Conservation (phyloP, 2,329 filamentous ascomycete genomes). For the Diplocarpon rosae region DNA sequence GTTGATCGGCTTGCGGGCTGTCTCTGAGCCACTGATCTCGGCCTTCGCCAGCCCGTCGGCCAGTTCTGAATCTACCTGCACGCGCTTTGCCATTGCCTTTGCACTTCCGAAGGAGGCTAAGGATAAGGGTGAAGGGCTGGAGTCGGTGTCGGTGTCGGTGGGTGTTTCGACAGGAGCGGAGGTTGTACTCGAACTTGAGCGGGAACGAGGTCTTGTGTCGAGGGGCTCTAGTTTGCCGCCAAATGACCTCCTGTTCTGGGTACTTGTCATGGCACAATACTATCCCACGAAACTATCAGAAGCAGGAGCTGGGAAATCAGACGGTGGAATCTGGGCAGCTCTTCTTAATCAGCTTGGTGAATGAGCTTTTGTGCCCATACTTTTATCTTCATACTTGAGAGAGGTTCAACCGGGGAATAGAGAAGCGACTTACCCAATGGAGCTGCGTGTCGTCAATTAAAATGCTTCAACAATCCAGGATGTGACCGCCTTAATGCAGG, state of each 20-base stretch:
- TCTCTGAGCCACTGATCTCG: constrained; percentile 16
- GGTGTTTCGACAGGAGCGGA: constrained; percentile 17
- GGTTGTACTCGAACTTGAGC: constrained; percentile 18
- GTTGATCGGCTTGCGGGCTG: constrained; percentile 32
- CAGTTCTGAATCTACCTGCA: constrained; percentile 10
- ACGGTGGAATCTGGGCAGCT: too few relatives aligned
- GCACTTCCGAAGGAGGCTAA: constrained; percentile 3
- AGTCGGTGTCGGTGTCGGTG: constrained; percentile 17
- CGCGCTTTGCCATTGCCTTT: constrained; percentile 13
- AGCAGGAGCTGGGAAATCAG: too few relatives aligned
- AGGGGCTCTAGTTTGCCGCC: constrained; percentile 8
- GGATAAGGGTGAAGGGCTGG: constrained; percentile 13
- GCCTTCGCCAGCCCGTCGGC: constrained; percentile 10
- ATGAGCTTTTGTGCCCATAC: too few relatives aligned
- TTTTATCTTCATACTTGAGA: too few relatives aligned
- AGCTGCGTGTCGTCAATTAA: too few relatives aligned
- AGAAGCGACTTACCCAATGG: too few relatives aligned
- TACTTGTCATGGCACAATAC: constrained; percentile 15
- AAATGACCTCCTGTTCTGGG: constrained; percentile 8
- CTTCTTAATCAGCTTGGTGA: too few relatives aligned
- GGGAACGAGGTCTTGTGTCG: constrained; percentile 14
- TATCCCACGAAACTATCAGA: too few relatives aligned
- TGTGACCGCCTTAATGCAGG: too few relatives aligned
- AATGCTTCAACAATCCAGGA: too few relatives aligned
- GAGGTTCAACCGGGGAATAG: too few relatives aligned